phyloP scores from a whole-genome alignment of 2,329 filamentous ascomycete species.

The Bipolaris gigantea region DNA sequence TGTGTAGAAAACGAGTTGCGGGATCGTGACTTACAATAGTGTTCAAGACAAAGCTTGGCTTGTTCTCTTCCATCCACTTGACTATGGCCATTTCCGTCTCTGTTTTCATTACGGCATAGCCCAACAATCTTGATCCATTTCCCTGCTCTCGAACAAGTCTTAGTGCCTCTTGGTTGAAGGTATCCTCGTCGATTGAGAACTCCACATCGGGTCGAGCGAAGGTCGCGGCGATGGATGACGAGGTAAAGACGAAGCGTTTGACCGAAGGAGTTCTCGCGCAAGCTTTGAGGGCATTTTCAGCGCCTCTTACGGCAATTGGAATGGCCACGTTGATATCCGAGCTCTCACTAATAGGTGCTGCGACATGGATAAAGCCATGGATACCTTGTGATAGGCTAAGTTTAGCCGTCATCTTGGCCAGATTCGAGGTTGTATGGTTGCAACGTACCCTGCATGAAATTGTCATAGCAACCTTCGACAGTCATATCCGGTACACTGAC shows the following conservation, averaged over 20 bases:
- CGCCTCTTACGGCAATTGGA: slow-evolving; percentile 42
- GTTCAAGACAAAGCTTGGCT: slow-evolving; percentile 51
- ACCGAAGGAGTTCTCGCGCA: slow-evolving; percentile 47
- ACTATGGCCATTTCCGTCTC: slow-evolving; percentile 52
- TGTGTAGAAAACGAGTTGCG: not conserved
- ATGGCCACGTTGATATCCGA: slow-evolving; percentile 47
- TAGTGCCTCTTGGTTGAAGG: slow-evolving; percentile 46
- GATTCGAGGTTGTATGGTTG: not conserved
- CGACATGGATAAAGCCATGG: slow-evolving; percentile 52
- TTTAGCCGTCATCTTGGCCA: not conserved
- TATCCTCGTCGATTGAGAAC: slow-evolving; percentile 38
- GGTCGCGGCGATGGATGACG: slow-evolving; percentile 44
- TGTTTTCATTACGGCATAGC: slow-evolving; percentile 54
- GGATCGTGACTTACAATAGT: slow-evolving; percentile 26
- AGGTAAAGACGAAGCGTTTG: slow-evolving; percentile 51
- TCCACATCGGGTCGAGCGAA: slow-evolving; percentile 42
- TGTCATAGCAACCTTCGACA: slow-evolving; percentile 28
- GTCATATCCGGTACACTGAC: slow-evolving; percentile 37
- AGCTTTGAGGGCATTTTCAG: slow-evolving; percentile 47
- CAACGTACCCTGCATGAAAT: slow-evolving; percentile 31
- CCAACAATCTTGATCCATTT: slow-evolving; percentile 22
- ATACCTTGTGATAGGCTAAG: slow-evolving; percentile 15
- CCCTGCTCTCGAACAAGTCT: slow-evolving; percentile 28
- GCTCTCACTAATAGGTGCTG: slow-evolving; percentile 47
- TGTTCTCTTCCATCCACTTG: slow-evolving; percentile 51